Evolutionary conservation across 2,329 filamentous ascomycete species (phyloP).

Genomic region (Diaporthe longicolla): DNA sequence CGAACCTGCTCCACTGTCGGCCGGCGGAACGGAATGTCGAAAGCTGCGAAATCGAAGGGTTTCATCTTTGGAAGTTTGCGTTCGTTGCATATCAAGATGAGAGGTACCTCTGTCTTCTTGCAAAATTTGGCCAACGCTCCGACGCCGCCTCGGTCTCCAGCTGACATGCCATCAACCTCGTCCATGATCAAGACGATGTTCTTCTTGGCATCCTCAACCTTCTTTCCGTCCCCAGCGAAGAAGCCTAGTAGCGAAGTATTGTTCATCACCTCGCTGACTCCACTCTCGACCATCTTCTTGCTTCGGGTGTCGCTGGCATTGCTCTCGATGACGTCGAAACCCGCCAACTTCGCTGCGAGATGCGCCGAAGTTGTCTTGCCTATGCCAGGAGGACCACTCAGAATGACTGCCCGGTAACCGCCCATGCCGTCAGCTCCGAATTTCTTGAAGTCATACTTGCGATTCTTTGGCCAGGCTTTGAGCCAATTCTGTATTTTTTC

Average conservation of each 20-base stretch:
- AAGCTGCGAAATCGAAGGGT: constrained; percentile 90
- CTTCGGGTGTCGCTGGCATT: constrained; percentile 97
- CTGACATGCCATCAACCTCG: constrained; percentile 98
- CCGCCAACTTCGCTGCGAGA: constrained; percentile 91
- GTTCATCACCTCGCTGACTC: constrained; percentile 90
- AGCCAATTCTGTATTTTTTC: constrained; percentile 94
- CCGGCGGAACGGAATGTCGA: constrained; percentile 87
- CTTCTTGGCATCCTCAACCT: constrained; percentile 85
- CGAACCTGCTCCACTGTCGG: constrained; percentile 93
- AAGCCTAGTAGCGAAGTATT: constrained; percentile 94
- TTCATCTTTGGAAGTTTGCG: constrained; percentile 96
- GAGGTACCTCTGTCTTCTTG: constrained; percentile 93
- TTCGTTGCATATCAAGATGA: constrained; percentile 99
- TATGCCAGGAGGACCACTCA: constrained; percentile 95
- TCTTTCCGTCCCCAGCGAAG: constrained; percentile 87
- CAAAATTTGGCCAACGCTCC: constrained; percentile 94
- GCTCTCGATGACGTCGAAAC: constrained; percentile 93
- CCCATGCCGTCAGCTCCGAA: constrained; percentile 89
- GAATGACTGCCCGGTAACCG: constrained; percentile 88
- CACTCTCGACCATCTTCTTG: constrained; percentile 93
- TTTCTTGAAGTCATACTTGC: constrained; percentile 85
- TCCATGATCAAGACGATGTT: constrained; percentile 99
- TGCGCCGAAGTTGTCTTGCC: constrained; percentile 98
- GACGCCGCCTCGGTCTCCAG: constrained; percentile 94
- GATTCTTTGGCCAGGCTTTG: constrained; percentile 82